phyloP scores from a whole-genome alignment of 2,329 filamentous ascomycete genomes.

The Fusarium lyarnte region DNA sequence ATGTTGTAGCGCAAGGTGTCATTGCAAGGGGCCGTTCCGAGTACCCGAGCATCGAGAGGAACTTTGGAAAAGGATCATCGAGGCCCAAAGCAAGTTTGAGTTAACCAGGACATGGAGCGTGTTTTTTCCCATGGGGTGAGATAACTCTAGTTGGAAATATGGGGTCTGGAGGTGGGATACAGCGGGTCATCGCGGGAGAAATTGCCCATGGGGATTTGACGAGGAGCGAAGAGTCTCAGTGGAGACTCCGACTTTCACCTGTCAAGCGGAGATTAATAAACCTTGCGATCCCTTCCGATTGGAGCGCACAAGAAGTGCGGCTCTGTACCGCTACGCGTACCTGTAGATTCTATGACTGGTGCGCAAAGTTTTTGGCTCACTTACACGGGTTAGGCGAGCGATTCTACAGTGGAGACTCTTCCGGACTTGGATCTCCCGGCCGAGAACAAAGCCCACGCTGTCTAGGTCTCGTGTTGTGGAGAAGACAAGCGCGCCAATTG shows the following conservation, averaged over 20 bases:
- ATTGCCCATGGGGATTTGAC: constrained; percentile 2
- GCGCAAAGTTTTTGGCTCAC: background rate
- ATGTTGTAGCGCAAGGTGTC: background rate
- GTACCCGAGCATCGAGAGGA: background rate
- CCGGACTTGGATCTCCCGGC: background rate
- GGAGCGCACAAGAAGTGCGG: constrained; percentile 12
- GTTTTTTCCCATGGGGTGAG: background rate
- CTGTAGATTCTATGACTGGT: constrained; percentile 3
- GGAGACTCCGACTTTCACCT: background rate
- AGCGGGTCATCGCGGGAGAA: constrained; percentile 10
- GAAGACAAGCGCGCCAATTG: background rate
- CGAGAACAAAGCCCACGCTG: background rate
- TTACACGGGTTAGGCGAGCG: background rate
- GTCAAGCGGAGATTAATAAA: background rate
- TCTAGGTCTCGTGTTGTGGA: background rate
- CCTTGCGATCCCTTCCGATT: background rate
- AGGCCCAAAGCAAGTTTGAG: background rate
- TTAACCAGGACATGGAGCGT: background rate
- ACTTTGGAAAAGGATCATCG: background rate
- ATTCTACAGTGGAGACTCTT: background rate
- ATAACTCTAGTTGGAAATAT: constrained; percentile 7
- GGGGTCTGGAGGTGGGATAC: constrained; percentile 3
- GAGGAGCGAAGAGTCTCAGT: background rate
- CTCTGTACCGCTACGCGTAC: background rate
- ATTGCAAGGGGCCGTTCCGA: constrained; percentile 8